Percentiles rank a stretch among this genome's conserved stretches.
These are phyloP conservation scores for Phytopythium cucurbitacearum DNA, from an alignment of 352 stramenopile species.

Conservation along the genomic window DNA sequence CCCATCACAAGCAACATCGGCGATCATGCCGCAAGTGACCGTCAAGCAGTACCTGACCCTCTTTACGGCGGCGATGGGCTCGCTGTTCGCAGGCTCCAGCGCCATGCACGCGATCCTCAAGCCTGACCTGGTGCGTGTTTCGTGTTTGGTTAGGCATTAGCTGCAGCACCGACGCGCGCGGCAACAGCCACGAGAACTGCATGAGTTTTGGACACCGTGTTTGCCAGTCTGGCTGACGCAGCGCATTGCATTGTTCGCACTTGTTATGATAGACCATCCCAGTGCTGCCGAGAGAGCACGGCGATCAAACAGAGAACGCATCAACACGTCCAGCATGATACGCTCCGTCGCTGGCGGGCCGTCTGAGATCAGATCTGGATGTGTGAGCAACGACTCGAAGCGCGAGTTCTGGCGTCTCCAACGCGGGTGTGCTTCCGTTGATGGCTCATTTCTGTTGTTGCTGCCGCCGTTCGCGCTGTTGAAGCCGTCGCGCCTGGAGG, in stretches of 20 bases:
- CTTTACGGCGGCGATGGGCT: slow-evolving; percentile 66
- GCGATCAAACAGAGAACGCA: slow-evolving; percentile 6
- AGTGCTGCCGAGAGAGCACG: slow-evolving; percentile 12
- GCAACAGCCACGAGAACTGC: too few species aligned
- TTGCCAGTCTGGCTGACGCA: too few species aligned
- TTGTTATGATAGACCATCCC: slow-evolving; percentile 42
- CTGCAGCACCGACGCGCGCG: too few species aligned
- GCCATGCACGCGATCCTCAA: slow-evolving; percentile 83
- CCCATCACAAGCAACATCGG: not conserved
- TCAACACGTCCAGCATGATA: not conserved
- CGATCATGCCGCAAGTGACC: slow-evolving; percentile 46
- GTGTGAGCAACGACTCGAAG: not conserved
- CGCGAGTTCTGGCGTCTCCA: not conserved
- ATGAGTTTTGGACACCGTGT: too few species aligned
- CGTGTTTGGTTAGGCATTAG: not conserved
- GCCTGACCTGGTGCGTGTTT: slow-evolving; percentile 59
- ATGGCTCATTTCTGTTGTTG: slow-evolving; percentile 11
- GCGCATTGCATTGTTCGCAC: too few species aligned
- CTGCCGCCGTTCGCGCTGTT: slow-evolving; percentile 48
- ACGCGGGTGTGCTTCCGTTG: not conserved
- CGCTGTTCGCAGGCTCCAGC: slow-evolving; percentile 79
- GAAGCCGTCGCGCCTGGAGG: slow-evolving; percentile 39
- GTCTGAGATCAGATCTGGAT: too few species aligned
- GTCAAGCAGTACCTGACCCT: slow-evolving; percentile 74
- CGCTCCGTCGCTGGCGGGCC: too few species aligned